Conservation (phyloP, 2,329 filamentous ascomycete species). For the Pseudocercospora fuligena region DNA sequence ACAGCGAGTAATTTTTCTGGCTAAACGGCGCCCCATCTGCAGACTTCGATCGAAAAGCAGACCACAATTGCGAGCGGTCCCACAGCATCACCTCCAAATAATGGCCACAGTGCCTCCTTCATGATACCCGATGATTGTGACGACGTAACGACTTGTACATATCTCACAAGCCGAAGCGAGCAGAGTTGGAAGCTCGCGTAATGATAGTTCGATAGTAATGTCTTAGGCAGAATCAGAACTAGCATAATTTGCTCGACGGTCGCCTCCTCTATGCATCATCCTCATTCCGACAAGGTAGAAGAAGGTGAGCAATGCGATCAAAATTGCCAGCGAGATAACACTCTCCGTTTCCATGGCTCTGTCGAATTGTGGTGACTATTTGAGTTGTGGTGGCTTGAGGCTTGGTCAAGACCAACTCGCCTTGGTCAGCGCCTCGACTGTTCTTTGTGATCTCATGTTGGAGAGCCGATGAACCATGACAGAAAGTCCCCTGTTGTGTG, state of each 20-base stretch:
- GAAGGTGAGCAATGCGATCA: constrained; percentile 25
- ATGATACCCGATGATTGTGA: constrained; percentile 5
- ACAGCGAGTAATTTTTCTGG: neutral
- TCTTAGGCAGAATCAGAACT: constrained; percentile 20
- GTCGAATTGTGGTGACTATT: neutral
- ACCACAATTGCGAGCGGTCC: neutral
- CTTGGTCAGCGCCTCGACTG: neutral
- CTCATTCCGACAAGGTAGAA: constrained; percentile 28
- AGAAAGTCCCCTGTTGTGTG: neutral
- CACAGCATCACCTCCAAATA: neutral
- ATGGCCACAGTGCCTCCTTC: neutral
- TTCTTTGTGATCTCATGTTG: neutral
- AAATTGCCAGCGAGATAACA: constrained; percentile 13
- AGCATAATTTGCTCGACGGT: constrained; percentile 13
- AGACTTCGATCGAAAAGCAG: neutral
- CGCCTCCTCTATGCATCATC: constrained; percentile 22
- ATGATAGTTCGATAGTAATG: neutral
- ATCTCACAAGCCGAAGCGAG: neutral
- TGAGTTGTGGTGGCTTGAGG: neutral
- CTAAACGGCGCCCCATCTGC: neutral
- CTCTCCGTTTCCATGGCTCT: neutral
- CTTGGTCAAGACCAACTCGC: neutral
- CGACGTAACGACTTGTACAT: constrained; percentile 6
- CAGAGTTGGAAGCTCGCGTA: neutral
- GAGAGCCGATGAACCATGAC: no score